phyloP scores from a whole-genome alignment of 2,329 filamentous ascomycete species.

The Pyrenochaeta sp. region DNA sequence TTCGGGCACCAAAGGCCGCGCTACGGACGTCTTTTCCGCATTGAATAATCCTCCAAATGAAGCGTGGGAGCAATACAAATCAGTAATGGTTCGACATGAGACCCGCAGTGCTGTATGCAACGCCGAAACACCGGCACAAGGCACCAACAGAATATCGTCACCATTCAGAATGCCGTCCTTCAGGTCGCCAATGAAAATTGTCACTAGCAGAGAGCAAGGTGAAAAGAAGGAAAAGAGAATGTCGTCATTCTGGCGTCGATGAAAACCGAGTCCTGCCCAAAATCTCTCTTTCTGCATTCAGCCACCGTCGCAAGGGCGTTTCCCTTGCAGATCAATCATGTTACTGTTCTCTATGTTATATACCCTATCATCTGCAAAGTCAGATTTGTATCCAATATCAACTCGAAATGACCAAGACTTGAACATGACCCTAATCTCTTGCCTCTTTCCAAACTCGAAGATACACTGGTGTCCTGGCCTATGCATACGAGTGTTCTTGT shows the following conservation, averaged over 20 bases:
- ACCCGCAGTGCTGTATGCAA: neutral
- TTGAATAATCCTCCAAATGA: conserved; percentile 7
- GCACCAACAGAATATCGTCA: conserved; percentile 10
- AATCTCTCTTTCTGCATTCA: conserved; percentile 1
- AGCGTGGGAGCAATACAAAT: conserved; percentile 21
- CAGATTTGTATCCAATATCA: neutral
- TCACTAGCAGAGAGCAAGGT: conserved; percentile 12
- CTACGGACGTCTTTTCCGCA: conserved; percentile 4
- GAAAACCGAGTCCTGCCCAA: neutral
- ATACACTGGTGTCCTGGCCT: too few relatives aligned
- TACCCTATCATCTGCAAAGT: conserved; percentile 1
- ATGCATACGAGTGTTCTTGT: too few relatives aligned
- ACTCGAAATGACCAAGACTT: neutral
- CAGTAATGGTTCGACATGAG: conserved; percentile 15
- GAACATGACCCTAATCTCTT: too few relatives aligned
- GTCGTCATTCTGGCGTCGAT: conserved; percentile 18
- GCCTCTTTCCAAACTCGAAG: too few relatives aligned
- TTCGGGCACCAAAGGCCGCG: conserved; percentile 2
- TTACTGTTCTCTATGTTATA: conserved; percentile 1
- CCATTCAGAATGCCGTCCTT: conserved; percentile 13
- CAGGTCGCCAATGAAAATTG: conserved; percentile 4
- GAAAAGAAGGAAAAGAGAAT: conserved; percentile 19
- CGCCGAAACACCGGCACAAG: conserved; percentile 5
- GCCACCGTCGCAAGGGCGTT: neutral
- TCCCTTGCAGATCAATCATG: too few relatives aligned